Conservation (phyloP, 345 rosid genomes). For the Heritiera fomes region DNA sequence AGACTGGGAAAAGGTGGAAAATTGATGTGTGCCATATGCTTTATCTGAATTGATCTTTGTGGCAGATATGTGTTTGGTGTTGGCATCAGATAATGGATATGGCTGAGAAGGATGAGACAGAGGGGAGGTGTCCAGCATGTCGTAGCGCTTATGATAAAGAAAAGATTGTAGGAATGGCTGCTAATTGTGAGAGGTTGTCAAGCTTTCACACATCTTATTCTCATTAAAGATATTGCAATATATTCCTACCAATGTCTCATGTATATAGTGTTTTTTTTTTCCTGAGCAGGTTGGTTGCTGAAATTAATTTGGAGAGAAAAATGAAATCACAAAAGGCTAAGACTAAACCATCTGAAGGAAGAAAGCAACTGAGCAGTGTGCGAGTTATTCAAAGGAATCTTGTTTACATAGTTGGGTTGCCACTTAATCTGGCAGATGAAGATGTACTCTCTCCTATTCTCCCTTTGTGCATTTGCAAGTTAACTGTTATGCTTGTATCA, state of each 20-base stretch:
- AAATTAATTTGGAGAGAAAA: constrained; percentile 64
- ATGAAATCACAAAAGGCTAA: constrained; percentile 66
- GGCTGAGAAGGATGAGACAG: constrained; percentile 89
- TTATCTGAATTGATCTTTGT: not conserved
- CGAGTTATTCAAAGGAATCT: constrained; percentile 85
- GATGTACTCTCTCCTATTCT: constrained; percentile 45
- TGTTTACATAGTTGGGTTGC: constrained; percentile 90
- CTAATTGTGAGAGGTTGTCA: constrained; percentile 67
- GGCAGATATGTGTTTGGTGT: constrained; percentile 94
- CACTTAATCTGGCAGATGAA: constrained; percentile 85
- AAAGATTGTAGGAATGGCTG: constrained; percentile 82
- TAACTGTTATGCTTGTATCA: not conserved
- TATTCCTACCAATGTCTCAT: not conserved
- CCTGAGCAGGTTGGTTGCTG: constrained; percentile 58
- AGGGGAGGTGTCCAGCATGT: constrained; percentile 96
- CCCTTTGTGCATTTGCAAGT: not conserved
- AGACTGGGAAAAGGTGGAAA: not conserved
- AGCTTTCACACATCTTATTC: not conserved
- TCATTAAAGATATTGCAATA: not conserved
- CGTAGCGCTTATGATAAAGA: constrained; percentile 87
- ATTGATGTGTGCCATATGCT: not conserved
- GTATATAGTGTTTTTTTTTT: not conserved
- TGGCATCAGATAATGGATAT: constrained; percentile 95
- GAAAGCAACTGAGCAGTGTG: constrained; percentile 77
- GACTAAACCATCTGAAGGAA: constrained; percentile 64